Conservation (phyloP, 805 yeast genomes). For the Monosporozyma yasuniensis region DNA sequence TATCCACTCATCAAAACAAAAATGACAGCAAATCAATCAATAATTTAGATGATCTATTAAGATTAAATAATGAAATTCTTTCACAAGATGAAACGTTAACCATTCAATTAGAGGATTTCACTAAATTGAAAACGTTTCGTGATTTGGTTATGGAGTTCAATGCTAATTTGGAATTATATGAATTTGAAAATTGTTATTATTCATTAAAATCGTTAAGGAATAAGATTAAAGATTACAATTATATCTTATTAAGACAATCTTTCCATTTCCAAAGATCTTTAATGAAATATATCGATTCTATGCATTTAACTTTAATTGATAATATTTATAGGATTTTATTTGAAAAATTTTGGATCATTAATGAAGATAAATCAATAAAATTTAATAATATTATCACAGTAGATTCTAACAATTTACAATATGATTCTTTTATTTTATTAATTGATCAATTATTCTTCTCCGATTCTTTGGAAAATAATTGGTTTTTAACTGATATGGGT, state of each 20-base stretch:
- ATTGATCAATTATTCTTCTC: slow-evolving; percentile 14
- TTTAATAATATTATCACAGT: slow-evolving; percentile 6
- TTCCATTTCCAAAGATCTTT: slow-evolving; percentile 25
- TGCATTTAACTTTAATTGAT: slow-evolving; percentile 20
- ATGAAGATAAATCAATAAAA: slow-evolving; percentile 6
- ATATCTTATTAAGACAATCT: slow-evolving; percentile 13
- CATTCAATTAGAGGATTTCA: slow-evolving; percentile 15
- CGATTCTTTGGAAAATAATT: slow-evolving; percentile 9
- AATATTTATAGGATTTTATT: slow-evolving; percentile 12
- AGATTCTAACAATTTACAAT: slow-evolving; percentile 11
- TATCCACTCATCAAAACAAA: neutral
- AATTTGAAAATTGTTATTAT: slow-evolving; percentile 28
- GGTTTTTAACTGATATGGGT: slow-evolving; percentile 22
- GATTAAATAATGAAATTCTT: neutral
- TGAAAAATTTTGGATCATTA: slow-evolving; percentile 20
- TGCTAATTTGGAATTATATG: slow-evolving; percentile 21
- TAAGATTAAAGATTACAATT: slow-evolving; percentile 14
- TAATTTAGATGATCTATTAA: neutral
- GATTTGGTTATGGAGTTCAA: slow-evolving; percentile 23
- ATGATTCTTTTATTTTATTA: slow-evolving; percentile 12
- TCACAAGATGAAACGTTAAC: slow-evolving; percentile 2
- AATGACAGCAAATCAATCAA: neutral
- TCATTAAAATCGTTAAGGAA: slow-evolving; percentile 22
- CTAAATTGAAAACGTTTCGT: slow-evolving; percentile 13
- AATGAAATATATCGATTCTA: slow-evolving; percentile 17